Percentiles rank a stretch among this genome's conserved stretches.
These are phyloP conservation scores for Orychophragmus violaceus DNA, from an alignment of 345 rosid genomes.

Conservation along the genomic window DNA sequence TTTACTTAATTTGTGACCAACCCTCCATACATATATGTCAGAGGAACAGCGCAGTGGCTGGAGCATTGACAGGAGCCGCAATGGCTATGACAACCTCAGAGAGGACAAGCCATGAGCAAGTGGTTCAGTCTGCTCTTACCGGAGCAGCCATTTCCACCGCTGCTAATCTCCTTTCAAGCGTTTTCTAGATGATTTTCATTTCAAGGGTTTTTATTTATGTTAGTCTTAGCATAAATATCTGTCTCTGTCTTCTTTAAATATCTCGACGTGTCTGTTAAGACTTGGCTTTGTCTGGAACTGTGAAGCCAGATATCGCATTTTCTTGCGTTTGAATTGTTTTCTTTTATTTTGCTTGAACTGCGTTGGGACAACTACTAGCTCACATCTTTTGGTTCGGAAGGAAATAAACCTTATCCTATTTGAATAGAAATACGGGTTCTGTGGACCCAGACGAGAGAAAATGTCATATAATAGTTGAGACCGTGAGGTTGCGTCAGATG, in stretches of 20 bases:
- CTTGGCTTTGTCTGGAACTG: background rate
- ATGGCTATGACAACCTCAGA: slow-evolving; percentile 65
- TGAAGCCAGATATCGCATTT: background rate
- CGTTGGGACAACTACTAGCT: background rate
- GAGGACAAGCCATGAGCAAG: slow-evolving; percentile 63
- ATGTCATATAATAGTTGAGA: too few species aligned
- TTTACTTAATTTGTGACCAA: background rate
- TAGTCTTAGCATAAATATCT: background rate
- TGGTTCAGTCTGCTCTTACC: slow-evolving; percentile 78
- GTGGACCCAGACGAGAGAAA: background rate
- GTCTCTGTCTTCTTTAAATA: background rate
- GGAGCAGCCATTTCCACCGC: slow-evolving; percentile 91
- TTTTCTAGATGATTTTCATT: slow-evolving; percentile 35
- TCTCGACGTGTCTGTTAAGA: background rate
- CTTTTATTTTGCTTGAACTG: background rate
- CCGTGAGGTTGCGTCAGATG: background rate
- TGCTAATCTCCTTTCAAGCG: slow-evolving; percentile 71
- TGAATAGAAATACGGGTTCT: background rate
- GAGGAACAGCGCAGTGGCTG: slow-evolving; percentile 90
- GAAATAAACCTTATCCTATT: background rate
- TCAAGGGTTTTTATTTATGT: background rate
- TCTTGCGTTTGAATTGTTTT: background rate
- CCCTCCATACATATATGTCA: slow-evolving; percentile 28
- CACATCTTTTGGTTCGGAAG: background rate
- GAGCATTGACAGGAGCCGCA: slow-evolving; percentile 83